Evolutionary conservation across 306 rosid genomes (phyloP).

Genomic region (Malus domestica): DNA sequence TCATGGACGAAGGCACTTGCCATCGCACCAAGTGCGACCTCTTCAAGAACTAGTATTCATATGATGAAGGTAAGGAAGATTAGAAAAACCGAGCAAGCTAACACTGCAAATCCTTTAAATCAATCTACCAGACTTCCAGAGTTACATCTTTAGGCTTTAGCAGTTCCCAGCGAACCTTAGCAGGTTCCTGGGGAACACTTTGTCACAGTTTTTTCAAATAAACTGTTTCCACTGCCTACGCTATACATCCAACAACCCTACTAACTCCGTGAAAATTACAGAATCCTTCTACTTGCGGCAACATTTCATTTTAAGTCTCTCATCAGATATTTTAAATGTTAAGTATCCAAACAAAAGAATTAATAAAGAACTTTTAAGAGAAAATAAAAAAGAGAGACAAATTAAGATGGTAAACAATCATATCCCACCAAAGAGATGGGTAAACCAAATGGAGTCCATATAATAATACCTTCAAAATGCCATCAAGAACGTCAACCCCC

Average conservation of each 20-base stretch:
- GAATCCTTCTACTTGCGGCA: neutral
- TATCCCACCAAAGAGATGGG: neutral
- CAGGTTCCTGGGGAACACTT: neutral
- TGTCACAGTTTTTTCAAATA: neutral
- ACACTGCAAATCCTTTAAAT: neutral
- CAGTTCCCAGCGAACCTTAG: neutral
- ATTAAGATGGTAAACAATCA: neutral
- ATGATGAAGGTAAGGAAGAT: neutral
- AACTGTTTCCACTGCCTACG: neutral
- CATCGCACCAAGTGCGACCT: no score
- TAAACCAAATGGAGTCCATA: neutral
- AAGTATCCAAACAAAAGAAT: neutral
- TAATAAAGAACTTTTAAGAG: neutral
- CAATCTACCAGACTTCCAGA: neutral
- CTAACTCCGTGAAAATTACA: neutral
- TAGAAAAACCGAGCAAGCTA: neutral
- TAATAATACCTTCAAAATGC: conserved; percentile 69
- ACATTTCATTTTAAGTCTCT: neutral
- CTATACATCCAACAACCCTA: neutral
- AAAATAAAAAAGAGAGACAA: neutral
- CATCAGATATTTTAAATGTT: neutral
- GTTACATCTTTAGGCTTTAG: neutral
- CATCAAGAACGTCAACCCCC: conserved; percentile 92
- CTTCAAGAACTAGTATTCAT: neutral
- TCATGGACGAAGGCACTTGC: no score